phyloP scores from a whole-genome alignment of 164 flowering plant species.

The Chimonanthus praecox region DNA sequence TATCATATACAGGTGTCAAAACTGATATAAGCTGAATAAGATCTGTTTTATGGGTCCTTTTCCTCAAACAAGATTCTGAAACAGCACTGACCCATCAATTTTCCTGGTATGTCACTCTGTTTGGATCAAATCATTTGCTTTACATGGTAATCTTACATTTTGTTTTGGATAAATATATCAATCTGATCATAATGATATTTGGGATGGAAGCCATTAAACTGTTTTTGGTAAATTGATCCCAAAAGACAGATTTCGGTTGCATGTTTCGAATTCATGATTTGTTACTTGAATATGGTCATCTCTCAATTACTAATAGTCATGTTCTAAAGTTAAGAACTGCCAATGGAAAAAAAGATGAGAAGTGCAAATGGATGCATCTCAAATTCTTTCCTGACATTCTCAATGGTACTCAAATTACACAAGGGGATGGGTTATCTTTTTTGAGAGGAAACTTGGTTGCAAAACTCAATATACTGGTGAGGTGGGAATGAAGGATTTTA shows the following conservation, averaged over 20 bases:
- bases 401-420: too few relatives aligned
- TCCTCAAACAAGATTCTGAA: neutral
- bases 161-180: neutral
- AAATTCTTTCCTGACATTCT: too few relatives aligned
- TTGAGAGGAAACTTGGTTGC: too few relatives aligned
- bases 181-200: neutral
- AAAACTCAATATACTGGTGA: too few relatives aligned
- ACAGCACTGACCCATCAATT: neutral
- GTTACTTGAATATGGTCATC: neutral
- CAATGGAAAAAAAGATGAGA: too few relatives aligned
- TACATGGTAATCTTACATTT: neutral
- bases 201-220: neutral
- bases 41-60: neutral
- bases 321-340: neutral
- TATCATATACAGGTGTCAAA: neutral
- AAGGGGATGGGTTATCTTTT: too few relatives aligned
- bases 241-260: neutral
- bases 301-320: neutral
- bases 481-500: too few relatives aligned
- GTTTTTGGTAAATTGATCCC: neutral
- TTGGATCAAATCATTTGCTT: neutral
- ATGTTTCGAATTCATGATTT: neutral
- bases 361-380: too few relatives aligned
- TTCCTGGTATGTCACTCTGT: neutral
- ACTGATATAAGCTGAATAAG: neutral